phyloP scores from a whole-genome alignment of 2,329 filamentous ascomycete genomes.

The Colletotrichum sp. region DNA sequence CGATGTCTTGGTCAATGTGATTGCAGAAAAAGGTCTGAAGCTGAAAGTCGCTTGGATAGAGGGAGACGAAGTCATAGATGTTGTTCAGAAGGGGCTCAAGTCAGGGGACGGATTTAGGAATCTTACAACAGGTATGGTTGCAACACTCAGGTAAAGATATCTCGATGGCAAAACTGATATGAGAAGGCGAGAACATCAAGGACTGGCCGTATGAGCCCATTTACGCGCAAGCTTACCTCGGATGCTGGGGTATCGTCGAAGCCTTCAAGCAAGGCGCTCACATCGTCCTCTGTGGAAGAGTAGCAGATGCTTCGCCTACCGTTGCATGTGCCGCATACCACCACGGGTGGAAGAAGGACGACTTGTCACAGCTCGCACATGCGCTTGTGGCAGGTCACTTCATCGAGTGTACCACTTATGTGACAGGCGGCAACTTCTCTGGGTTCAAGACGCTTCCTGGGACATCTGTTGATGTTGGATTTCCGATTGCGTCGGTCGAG shows the following conservation, averaged over 20 bases:
- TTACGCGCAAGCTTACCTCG: conserved; percentile 54
- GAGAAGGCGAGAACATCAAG: neutral
- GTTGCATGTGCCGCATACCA: conserved; percentile 58
- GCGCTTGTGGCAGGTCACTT: conserved; percentile 52
- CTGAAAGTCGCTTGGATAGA: conserved; percentile 41
- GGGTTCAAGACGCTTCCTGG: conserved; percentile 49
- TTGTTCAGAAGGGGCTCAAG: conserved; percentile 12
- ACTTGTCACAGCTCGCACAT: conserved; percentile 51
- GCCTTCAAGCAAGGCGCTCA: conserved; percentile 45
- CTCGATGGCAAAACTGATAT: neutral
- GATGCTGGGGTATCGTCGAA: conserved; percentile 46
- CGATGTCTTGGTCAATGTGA: conserved; percentile 31
- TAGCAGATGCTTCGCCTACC: conserved; percentile 51
- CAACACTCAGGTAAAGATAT: too few relatives aligned
- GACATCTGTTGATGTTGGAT: conserved; percentile 40
- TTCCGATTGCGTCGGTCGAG: conserved; percentile 55
- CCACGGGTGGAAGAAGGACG: conserved; percentile 49
- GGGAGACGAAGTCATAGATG: conserved; percentile 42
- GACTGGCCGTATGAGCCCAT: conserved; percentile 25
- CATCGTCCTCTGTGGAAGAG: conserved; percentile 48
- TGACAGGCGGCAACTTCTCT: conserved; percentile 57
- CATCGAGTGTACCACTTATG: conserved; percentile 56
- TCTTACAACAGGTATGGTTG: neutral
- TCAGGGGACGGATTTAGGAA: conserved; percentile 5
- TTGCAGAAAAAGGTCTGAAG: conserved; percentile 31